Evolutionary conservation across 192 early-diverging fungal genomes (phyloP).

Genomic region (Rhizoclosmatium sp.): DNA sequence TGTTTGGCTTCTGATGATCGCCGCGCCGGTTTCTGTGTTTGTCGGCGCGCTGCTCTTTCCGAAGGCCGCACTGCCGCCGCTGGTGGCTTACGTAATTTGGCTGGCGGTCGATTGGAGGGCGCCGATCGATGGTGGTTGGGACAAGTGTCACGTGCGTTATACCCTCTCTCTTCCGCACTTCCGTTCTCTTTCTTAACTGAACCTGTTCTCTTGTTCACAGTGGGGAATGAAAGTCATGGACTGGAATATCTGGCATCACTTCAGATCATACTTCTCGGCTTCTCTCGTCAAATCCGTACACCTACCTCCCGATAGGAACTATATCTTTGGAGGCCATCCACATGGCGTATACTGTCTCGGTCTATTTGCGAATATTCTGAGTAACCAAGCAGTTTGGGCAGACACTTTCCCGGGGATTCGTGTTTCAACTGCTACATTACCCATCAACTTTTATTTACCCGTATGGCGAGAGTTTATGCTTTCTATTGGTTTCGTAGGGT

Average conservation of each 20-base stretch:
- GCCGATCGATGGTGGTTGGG: constrained; percentile 12
- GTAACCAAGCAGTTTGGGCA: constrained; percentile 26
- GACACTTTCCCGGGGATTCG: constrained; percentile 15
- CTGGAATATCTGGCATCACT: constrained; percentile 29
- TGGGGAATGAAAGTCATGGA: constrained; percentile 6
- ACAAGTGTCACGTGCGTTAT: background rate
- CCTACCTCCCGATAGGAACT: constrained; percentile 38
- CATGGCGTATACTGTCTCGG: constrained; percentile 42
- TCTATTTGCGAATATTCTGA: constrained; percentile 35
- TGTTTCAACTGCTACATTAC: constrained; percentile 37
- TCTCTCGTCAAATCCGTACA: constrained; percentile 38
- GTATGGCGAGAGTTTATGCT: constrained; percentile 37
- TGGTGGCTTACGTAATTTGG: constrained; percentile 3
- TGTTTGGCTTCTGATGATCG: constrained; percentile 1
- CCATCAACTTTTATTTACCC: constrained; percentile 43
- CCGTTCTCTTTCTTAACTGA: background rate
- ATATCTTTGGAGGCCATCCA: constrained; percentile 40
- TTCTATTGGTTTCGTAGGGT: constrained; percentile 33
- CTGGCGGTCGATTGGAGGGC: constrained; percentile 5
- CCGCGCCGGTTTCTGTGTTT: background rate
- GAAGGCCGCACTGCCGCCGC: background rate
- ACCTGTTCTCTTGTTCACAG: constrained; percentile 4
- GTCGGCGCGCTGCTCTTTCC: constrained; percentile 4
- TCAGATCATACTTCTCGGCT: constrained; percentile 39
- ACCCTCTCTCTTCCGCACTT: background rate